A percentile compares a stretch with the other conserved stretches of the same genome.
Conservation (phyloP, 2,329 filamentous ascomycete species). For the Xylariaceae sp. region DNA sequence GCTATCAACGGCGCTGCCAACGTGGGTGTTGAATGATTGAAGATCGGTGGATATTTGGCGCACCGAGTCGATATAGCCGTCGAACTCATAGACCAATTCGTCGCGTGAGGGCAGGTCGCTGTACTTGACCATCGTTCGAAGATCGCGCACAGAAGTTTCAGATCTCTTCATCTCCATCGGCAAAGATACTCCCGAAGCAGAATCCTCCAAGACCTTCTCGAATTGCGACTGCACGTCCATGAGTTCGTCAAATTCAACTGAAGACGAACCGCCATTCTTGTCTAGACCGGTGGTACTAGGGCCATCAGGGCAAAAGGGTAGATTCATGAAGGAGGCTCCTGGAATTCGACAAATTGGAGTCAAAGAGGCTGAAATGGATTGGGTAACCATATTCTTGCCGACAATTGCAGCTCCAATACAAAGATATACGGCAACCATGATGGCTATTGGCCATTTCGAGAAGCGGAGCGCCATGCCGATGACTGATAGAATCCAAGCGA, state of each 20-base stretch:
- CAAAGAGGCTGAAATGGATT: constrained; percentile 57
- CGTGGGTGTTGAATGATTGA: constrained; percentile 71
- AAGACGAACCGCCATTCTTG: constrained; percentile 18
- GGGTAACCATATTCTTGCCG: constrained; percentile 58
- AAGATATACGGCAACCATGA: constrained; percentile 59
- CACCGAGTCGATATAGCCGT: constrained; percentile 69
- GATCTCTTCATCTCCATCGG: constrained; percentile 77
- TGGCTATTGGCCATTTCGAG: constrained; percentile 60
- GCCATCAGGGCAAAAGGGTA: constrained; percentile 58
- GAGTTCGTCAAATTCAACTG: constrained; percentile 68
- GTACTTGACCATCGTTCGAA: constrained; percentile 67
- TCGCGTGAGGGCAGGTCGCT: constrained; percentile 64
- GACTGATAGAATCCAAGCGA: constrained; percentile 52
- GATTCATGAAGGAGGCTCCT: constrained; percentile 54
- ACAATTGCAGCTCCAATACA: constrained; percentile 56
- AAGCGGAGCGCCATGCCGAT: constrained; percentile 56
- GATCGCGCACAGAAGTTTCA: constrained; percentile 68
- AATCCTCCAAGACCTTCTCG: constrained; percentile 68
- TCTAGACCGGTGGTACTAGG: constrained; percentile 2
- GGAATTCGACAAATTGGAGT: constrained; percentile 69
- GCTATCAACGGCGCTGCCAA: constrained; percentile 69
- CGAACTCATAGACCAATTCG: constrained; percentile 71
- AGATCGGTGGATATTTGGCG: constrained; percentile 62
- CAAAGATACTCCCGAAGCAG: constrained; percentile 60
- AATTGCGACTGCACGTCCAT: constrained; percentile 73